phyloP scores from a whole-genome alignment of 1,284 basidiomycete genomes.

The Moniliella sp. region DNA sequence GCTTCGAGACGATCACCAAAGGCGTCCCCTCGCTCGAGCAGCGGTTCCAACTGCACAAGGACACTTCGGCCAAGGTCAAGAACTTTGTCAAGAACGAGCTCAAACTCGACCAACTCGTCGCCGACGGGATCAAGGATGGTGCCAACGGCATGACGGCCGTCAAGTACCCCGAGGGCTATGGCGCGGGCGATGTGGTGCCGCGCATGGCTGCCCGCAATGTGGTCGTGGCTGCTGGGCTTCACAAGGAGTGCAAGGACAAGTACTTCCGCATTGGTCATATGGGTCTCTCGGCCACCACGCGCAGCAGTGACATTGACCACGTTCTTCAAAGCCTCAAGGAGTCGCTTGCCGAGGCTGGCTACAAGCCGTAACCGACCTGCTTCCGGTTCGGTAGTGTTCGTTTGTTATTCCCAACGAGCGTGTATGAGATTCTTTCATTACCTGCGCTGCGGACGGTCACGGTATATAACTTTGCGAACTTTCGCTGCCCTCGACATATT shows the following conservation, averaged over 20 bases:
- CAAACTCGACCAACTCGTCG: slow-evolving; percentile 41
- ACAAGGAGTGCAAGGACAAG: slow-evolving; percentile 61
- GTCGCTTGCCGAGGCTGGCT: slow-evolving; percentile 37
- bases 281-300: no score
- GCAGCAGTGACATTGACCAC: slow-evolving; percentile 50
- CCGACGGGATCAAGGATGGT: slow-evolving; percentile 25
- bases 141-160: slow-evolving; percentile 33
- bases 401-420: no score
- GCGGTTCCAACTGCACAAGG: slow-evolving; percentile 56
- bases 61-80: slow-evolving; percentile 54
- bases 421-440: no score
- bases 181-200: slow-evolving; percentile 17
- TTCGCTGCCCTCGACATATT: no score
- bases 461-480: no score
- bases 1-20: slow-evolving; percentile 51
- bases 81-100: slow-evolving; percentile 44
- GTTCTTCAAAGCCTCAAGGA: slow-evolving; percentile 49
- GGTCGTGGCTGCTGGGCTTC: slow-evolving; percentile 70
- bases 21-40: slow-evolving; percentile 46
- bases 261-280: no score
- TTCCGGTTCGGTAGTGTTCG: no score
- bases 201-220: slow-evolving; percentile 48
- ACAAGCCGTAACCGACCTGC: no score
- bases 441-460: no score
- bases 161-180: slow-evolving; percentile 22